Evolutionary conservation across 352 stramenopile species (phyloP).

Genomic region (Phytopythium helicoides): DNA sequence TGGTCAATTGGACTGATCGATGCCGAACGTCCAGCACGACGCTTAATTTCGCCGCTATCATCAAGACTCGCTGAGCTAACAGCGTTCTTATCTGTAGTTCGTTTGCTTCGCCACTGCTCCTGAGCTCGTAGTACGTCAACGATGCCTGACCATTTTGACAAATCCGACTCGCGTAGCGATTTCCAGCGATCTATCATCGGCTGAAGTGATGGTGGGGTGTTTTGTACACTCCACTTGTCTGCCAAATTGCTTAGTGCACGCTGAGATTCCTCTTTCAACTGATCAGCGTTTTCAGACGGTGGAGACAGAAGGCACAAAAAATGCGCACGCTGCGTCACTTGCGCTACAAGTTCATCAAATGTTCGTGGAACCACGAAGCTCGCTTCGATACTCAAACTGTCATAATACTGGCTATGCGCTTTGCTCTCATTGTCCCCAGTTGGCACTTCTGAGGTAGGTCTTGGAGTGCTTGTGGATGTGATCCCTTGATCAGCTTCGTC

Average conservation of each 20-base stretch:
- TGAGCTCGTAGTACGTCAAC: constrained; percentile 82
- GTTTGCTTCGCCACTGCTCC: constrained; percentile 40
- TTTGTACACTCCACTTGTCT: constrained; percentile 85
- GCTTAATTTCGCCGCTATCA: not conserved
- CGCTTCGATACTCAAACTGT: constrained; percentile 48
- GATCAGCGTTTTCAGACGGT: constrained; percentile 66
- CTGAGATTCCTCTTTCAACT: constrained; percentile 64
- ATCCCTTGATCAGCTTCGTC: constrained; percentile 24
- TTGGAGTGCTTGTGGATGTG: not conserved
- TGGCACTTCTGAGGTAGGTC: not conserved
- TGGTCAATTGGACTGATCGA: constrained; percentile 5
- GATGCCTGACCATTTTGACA: constrained; percentile 84
- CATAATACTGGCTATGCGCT: constrained; percentile 7
- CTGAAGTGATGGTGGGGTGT: constrained; percentile 76
- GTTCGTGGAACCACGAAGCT: constrained; percentile 56
- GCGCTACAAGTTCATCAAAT: constrained; percentile 65
- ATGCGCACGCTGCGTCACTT: constrained; percentile 64
- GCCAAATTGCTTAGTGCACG: constrained; percentile 76
- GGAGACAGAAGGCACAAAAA: constrained; percentile 79
- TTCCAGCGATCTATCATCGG: constrained; percentile 88
- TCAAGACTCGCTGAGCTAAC: not conserved
- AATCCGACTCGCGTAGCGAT: constrained; percentile 68
- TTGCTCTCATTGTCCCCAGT: not conserved
- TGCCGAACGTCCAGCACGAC: not conserved
- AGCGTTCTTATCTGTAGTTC: not conserved